phyloP scores from a whole-genome alignment of 768 basidiomycete genomes.

The Termitomyces eurrhizus region DNA sequence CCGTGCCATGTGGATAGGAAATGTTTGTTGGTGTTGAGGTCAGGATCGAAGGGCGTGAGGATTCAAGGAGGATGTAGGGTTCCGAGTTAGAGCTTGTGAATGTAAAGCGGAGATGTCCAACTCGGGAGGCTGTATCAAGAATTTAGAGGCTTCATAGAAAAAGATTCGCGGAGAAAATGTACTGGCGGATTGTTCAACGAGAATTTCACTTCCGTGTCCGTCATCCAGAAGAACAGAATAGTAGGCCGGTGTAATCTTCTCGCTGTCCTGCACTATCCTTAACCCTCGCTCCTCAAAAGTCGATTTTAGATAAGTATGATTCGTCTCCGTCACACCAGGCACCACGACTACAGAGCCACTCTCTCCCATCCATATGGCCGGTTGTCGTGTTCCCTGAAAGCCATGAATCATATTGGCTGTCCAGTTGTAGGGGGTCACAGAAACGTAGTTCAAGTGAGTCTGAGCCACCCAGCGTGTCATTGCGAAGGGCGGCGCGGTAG shows the following conservation, averaged over 20 bases:
- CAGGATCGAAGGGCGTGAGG: constrained; percentile 57
- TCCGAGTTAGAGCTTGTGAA: constrained; percentile 32
- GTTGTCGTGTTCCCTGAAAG: constrained; percentile 78
- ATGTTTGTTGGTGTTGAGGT: constrained; percentile 45
- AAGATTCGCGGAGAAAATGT: constrained; percentile 19
- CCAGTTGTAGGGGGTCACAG: constrained; percentile 66
- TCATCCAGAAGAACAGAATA: constrained; percentile 58
- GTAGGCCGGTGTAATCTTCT: constrained; percentile 49
- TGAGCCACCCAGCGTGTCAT: constrained; percentile 88
- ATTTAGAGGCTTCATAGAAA: background rate
- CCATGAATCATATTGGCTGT: constrained; percentile 57
- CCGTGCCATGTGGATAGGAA: constrained; percentile 51
- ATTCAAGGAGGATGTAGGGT: constrained; percentile 66
- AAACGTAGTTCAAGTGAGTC: constrained; percentile 73
- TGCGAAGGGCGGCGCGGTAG: constrained; percentile 72
- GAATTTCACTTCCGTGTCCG: constrained; percentile 44
- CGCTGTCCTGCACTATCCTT: constrained; percentile 45
- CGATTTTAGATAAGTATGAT: constrained; percentile 35
- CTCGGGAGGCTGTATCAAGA: constrained; percentile 56
- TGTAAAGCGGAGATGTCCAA: constrained; percentile 70
- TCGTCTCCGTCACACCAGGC: constrained; percentile 41
- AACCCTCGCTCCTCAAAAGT: constrained; percentile 60
- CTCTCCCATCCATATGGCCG: constrained; percentile 90
- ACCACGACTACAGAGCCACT: constrained; percentile 59
- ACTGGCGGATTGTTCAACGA: constrained; percentile 64